Evolutionary conservation across 1,139 yeast genomes (phyloP), one percentile per base, ranked within the genome.

Genomic region (Casaregolazyma lundiana): DNA sequence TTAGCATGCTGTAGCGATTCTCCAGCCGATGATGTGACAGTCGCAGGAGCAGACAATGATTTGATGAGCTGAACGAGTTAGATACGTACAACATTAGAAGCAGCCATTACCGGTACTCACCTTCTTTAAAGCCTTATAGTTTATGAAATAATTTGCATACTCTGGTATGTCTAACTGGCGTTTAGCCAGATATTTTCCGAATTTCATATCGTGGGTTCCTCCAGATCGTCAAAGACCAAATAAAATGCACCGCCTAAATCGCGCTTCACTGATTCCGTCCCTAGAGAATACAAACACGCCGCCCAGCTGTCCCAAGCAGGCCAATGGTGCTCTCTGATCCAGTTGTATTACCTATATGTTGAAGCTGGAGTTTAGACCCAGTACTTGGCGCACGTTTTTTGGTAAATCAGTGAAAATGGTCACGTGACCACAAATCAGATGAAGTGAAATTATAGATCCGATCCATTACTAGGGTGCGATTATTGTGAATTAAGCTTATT

Each of bases 151-250:
- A 42, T 92, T 90, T 41, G 95, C 81, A 66, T 92, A 92, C 65
- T 92, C 97, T 7, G 97, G 97, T 49, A 92, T 73, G 66, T 92
- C 97, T 57, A 92, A 75, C 69, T 88, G 96, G 65, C 97, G 79
- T 39, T 95, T 85, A 54, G 95, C 97, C 64, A 92, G 75, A 64
- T 89, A 86, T 68, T 92, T 92, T 48, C 97, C 98, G 67, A 88
- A 92, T 75, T 92, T 92, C 98, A 67, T 67, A 13, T n/a, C n/a
- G n/a, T n/a, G n/a, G n/a, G n/a, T n/a, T n/a, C 42, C 19, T 16
- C 11, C n/a, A 16, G 3, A 15, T 16, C n/a, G 11, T 6, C 29
- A 21, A 26, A 21, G 16, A 34, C 37, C 20, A 34, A 19, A 24
- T 8, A 26, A 26, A 26, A 26, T 26, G 15, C n/a, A n/a, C 32